Percentiles rank a stretch among this genome's conserved stretches.
Conservation (phyloP, 495 filamentous ascomycete genomes). For the Lasiosphaeriaceae sp. region DNA sequence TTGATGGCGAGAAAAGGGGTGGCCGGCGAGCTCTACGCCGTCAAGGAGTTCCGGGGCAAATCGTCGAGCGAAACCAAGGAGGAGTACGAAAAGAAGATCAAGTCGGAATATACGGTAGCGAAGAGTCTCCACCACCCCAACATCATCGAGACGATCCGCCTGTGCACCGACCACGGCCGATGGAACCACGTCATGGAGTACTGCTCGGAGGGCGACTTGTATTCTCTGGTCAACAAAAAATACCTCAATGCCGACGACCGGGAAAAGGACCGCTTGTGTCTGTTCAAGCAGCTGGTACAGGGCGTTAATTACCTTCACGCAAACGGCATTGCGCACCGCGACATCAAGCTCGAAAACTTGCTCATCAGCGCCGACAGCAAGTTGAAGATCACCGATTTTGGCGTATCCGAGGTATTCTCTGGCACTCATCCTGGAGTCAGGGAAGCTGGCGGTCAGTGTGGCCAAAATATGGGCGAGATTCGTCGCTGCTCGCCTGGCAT, state of each 20-base stretch:
- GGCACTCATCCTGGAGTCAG: conserved; percentile 68
- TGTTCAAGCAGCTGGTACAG: conserved; percentile 76
- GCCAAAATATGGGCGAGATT: conserved; percentile 60
- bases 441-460: conserved; percentile 60
- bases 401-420: conserved; percentile 70
- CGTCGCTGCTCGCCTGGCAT: conserved; percentile 66
- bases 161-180: conserved; percentile 61
- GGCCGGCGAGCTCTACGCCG: conserved; percentile 60
- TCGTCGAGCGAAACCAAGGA: conserved; percentile 55
- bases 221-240: conserved; percentile 58
- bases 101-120: conserved; percentile 73
- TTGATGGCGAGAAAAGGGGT: conserved; percentile 58
- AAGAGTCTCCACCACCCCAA: conserved; percentile 75
- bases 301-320: conserved; percentile 66
- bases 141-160: conserved; percentile 66
- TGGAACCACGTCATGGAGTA: conserved; percentile 89
- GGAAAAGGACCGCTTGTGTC: conserved; percentile 64
- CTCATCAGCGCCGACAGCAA: conserved; percentile 64
- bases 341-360: conserved; percentile 78
- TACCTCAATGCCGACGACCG: conserved; percentile 58
- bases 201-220: conserved; percentile 70
- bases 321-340: conserved; percentile 74
- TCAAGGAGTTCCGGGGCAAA: conserved; percentile 73
- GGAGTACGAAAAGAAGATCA: conserved; percentile 75
- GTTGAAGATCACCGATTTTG: conserved; percentile 80